Base-by-base conservation (phyloP, 176 grass and related monocot species). In the Alloteropsis semialata region DNA sequence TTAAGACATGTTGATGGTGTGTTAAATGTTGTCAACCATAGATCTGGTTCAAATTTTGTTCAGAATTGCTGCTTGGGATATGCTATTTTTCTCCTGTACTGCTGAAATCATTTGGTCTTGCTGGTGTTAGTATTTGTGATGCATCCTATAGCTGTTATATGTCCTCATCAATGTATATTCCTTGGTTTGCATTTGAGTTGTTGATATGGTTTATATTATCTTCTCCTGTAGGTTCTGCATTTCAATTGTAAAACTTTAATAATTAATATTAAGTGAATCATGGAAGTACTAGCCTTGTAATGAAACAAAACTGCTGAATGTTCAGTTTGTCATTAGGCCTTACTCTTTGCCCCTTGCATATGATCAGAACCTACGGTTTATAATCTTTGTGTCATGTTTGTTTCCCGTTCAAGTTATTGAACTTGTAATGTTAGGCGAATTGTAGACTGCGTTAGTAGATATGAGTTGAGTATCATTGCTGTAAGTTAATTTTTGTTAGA, bases 21-120 rank as follows among this genome's bases (percentile, higher is more conserved):
- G 45, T 65, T 72, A 80, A 70, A 16, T 74, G 32, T 55, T 80
- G 45, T 71, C 41, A 10, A 11, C 6, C 32, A 65, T 80, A 24
- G 33, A 63, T 72, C 34, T 43, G 43, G 34, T 63, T 51, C 33
- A 61, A 43, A 43, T 73, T 86, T 80, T 73, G 8, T 12, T 69
- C 14, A 16, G 50, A 32, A 29, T 49, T n/a, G 17, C 65, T 29
- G 8, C 30, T 27, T 53, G 32, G 8, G 24, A 8, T 82, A 25
- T 49, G 19, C 50, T 22, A 4, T 9, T 22, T 21, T 53, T 53
- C 1, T 8, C n/a, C 42, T 81, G 10, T 10, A 10, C 5, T 21
- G 4, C 39, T 73, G 15, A 12, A 18, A 55, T 33, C 28, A 0
- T 12, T 16, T 53, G 10, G 50, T 22, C 10, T 37, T 24, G 25